A percentile compares a stretch with the other conserved stretches of the same genome.
These are phyloP conservation scores for Garcia nutans DNA, from an alignment of 345 rosid species.

Conservation along the genomic window DNA sequence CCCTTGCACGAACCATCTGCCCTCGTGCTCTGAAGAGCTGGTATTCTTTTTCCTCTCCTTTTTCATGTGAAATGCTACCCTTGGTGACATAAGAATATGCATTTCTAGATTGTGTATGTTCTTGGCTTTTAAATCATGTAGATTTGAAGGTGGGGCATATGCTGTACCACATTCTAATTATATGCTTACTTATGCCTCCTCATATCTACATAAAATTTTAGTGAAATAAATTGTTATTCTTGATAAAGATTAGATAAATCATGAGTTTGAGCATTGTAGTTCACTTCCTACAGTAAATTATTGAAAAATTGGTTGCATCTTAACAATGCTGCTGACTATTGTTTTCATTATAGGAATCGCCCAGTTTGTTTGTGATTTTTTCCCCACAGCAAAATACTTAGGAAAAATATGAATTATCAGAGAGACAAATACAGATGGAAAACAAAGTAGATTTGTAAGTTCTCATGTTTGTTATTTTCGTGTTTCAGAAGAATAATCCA, in stretches of 20 bases:
- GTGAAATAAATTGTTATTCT: background rate
- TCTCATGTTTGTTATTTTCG: background rate
- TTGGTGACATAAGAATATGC: background rate
- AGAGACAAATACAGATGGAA: background rate
- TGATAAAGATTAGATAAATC: background rate
- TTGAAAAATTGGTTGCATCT: background rate
- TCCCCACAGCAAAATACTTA: background rate
- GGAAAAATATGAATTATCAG: background rate
- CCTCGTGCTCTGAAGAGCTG: slow-evolving; percentile 51
- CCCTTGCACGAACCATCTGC: slow-evolving; percentile 36
- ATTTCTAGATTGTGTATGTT: background rate
- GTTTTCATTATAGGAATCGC: background rate
- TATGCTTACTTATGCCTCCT: background rate
- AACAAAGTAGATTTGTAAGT: slow-evolving; percentile 1
- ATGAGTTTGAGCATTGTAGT: background rate
- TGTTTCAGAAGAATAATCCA: background rate
- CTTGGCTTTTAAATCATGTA: background rate
- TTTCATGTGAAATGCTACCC: background rate
- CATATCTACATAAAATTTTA: background rate
- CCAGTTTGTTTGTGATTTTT: background rate
- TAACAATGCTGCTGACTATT: background rate
- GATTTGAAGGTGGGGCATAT: slow-evolving; percentile 4
- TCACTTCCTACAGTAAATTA: background rate
- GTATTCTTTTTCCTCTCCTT: slow-evolving; percentile 32
- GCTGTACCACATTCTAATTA: background rate